A percentile compares a stretch with the other conserved stretches of the same genome.
Conservation (phyloP, 441 rosid species). For the Erodium texanum region DNA sequence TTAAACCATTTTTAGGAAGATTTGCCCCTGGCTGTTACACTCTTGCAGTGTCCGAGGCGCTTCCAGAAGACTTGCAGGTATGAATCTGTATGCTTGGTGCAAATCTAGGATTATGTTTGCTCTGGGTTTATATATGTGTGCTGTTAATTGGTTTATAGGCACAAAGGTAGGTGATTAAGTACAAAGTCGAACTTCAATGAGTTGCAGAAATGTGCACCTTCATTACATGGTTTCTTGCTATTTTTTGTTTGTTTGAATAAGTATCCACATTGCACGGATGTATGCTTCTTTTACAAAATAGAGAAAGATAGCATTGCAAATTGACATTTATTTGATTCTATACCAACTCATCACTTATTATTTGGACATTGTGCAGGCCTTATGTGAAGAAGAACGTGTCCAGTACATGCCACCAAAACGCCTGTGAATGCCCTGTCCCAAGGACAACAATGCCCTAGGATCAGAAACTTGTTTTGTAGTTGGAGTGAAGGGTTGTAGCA, state of each 20-base stretch:
- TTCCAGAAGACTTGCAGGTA: conserved; percentile 87
- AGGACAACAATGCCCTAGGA: background rate
- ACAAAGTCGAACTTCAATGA: too few relatives aligned
- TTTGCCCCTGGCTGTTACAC: conserved; percentile 92
- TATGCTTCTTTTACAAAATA: too few relatives aligned
- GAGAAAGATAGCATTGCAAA: background rate
- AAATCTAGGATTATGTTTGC: background rate
- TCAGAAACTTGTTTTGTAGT: background rate
- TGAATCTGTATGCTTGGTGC: conserved; percentile 7
- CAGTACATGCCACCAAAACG: conserved; percentile 68
- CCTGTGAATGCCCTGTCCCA: conserved; percentile 7
- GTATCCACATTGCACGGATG: too few relatives aligned
- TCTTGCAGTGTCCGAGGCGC: conserved; percentile 85
- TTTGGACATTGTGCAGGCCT: conserved; percentile 34
- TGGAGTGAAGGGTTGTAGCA: background rate
- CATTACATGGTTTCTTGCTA: too few relatives aligned
- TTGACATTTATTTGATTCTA: background rate
- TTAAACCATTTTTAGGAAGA: conserved; percentile 41
- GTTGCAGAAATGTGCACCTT: background rate
- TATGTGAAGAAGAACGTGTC: conserved; percentile 68
- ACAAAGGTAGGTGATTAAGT: too few relatives aligned
- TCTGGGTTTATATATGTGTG: background rate
- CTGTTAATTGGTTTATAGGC: too few relatives aligned
- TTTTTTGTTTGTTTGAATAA: too few relatives aligned
- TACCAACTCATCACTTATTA: conserved; percentile 4